Evolutionary conservation across 768 basidiomycete species (phyloP).

Genomic region (Amanita rimosa): DNA sequence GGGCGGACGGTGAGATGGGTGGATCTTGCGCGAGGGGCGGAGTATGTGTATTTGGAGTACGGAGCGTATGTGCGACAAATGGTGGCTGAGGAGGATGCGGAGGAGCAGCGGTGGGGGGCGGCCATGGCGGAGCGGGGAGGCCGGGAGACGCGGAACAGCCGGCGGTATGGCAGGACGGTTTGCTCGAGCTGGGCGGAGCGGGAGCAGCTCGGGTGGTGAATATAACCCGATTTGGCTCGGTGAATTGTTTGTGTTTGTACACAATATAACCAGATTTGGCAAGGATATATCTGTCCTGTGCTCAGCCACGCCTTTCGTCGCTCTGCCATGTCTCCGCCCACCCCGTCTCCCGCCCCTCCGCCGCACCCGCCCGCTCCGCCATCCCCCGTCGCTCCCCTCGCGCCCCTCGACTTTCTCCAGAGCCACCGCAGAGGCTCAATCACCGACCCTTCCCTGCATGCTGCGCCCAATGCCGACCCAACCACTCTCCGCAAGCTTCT

Average conservation of each 20-base stretch:
- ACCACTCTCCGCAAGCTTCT: slow-evolving; percentile 44
- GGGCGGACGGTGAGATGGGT: slow-evolving; percentile 31
- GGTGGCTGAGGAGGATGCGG: slow-evolving; percentile 51
- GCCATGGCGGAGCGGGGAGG: slow-evolving; percentile 13
- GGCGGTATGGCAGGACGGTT: slow-evolving; percentile 33
- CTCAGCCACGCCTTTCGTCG: slow-evolving; percentile 7
- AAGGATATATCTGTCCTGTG: background rate
- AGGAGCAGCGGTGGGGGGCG: slow-evolving; percentile 20
- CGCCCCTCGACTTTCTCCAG: slow-evolving; percentile 70
- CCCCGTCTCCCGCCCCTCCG: slow-evolving; percentile 9
- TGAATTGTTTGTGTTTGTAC: slow-evolving; percentile 17
- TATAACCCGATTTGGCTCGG: slow-evolving; percentile 9
- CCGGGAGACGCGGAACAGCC: slow-evolving; percentile 47
- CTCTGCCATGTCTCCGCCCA: slow-evolving; percentile 2
- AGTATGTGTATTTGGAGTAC: slow-evolving; percentile 53
- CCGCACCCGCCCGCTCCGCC: slow-evolving; percentile 20
- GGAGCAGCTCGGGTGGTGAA: slow-evolving; percentile 18
- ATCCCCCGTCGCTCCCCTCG: slow-evolving; percentile 51
- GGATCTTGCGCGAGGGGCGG: slow-evolving; percentile 23
- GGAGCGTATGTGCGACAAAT: slow-evolving; percentile 57
- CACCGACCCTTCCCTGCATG: slow-evolving; percentile 73
- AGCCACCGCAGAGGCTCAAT: slow-evolving; percentile 77
- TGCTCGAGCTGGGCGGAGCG: slow-evolving; percentile 25
- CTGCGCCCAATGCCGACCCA: slow-evolving; percentile 28
- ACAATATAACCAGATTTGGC: slow-evolving; percentile 11